Evolutionary conservation across 2,329 filamentous ascomycete species (phyloP).

Genomic region (Curvularia eragrostidis): DNA sequence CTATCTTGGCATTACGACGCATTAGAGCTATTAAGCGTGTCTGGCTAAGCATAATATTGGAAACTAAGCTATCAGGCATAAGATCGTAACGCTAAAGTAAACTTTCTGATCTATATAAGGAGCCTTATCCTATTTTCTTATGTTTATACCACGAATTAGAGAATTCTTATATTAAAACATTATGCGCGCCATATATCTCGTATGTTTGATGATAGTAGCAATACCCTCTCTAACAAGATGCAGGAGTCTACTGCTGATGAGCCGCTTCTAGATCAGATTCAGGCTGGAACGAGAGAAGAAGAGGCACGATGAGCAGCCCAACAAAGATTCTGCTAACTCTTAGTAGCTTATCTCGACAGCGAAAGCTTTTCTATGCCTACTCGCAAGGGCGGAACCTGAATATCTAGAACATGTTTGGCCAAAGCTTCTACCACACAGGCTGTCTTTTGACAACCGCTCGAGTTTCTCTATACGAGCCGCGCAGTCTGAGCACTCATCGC

Average conservation of each 20-base stretch:
- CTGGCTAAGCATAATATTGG: conserved; percentile 4
- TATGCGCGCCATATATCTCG: conserved; percentile 13
- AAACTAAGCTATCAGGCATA: conserved; percentile 5
- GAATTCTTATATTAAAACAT: conserved; percentile 5
- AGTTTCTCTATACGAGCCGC: conserved; percentile 6
- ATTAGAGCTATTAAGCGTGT: background rate
- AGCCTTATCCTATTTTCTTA: conserved; percentile 1
- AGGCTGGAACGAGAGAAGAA: conserved; percentile 16
- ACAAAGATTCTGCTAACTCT: conserved; percentile 12
- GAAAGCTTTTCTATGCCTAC: conserved; percentile 15
- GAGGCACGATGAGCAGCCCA: conserved; percentile 10
- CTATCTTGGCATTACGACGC: background rate
- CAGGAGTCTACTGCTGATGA: conserved; percentile 3
- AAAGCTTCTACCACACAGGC: conserved; percentile 18
- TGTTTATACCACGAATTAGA: background rate
- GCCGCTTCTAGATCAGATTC: conserved; percentile 7
- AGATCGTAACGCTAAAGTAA: conserved; percentile 2
- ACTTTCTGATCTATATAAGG: conserved; percentile 8
- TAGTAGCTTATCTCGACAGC: conserved; percentile 12
- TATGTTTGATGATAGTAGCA: conserved; percentile 6
- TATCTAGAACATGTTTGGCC: conserved; percentile 13
- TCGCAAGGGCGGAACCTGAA: conserved; percentile 12
- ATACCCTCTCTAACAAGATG: conserved; percentile 10
- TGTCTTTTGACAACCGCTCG: conserved; percentile 11
- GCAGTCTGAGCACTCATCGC: conserved; percentile 7